Percentiles rank a stretch among this genome's conserved stretches.
Conservation (phyloP, 495 filamentous ascomycete genomes). For the Pyrenula massariospora region DNA sequence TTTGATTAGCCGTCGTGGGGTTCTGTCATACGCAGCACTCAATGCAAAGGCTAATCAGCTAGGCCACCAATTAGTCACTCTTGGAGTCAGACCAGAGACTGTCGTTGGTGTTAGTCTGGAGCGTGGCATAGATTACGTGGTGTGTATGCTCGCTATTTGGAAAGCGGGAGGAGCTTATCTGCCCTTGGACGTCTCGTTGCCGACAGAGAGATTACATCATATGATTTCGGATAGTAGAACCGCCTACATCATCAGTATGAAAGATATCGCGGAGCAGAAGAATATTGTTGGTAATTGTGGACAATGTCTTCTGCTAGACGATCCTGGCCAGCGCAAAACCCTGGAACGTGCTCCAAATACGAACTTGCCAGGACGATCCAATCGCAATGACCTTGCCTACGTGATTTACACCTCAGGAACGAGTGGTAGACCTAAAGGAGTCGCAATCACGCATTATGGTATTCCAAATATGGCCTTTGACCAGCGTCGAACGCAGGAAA, state of each 20-base stretch:
- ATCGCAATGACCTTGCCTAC: background rate
- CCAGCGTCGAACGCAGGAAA: background rate
- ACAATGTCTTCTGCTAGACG: background rate
- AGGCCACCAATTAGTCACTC: slow-evolving; percentile 8
- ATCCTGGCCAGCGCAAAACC: background rate
- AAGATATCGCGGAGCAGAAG: background rate
- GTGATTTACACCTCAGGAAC: slow-evolving; percentile 6
- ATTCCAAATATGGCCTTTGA: background rate
- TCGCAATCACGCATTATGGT: slow-evolving; percentile 1
- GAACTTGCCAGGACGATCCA: background rate
- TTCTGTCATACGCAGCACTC: slow-evolving; percentile 18
- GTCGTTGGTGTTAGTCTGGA: slow-evolving; percentile 32
- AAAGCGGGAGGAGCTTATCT: slow-evolving; percentile 35
- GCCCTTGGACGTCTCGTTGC: slow-evolving; percentile 31
- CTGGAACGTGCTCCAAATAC: background rate
- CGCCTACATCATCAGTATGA: background rate
- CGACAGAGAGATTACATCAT: slow-evolving; percentile 24
- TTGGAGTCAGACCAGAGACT: slow-evolving; percentile 19
- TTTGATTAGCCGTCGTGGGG: slow-evolving; percentile 22
- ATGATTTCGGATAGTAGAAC: slow-evolving; percentile 1
- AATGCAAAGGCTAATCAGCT: slow-evolving; percentile 14
- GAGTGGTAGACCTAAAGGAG: slow-evolving; percentile 4
- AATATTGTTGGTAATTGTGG: background rate
- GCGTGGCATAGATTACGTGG: background rate
- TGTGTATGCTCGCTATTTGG: slow-evolving; percentile 20